Evolutionary conservation across 768 basidiomycete species (phyloP).

Genomic region (Mrakia hoshinonis): DNA sequence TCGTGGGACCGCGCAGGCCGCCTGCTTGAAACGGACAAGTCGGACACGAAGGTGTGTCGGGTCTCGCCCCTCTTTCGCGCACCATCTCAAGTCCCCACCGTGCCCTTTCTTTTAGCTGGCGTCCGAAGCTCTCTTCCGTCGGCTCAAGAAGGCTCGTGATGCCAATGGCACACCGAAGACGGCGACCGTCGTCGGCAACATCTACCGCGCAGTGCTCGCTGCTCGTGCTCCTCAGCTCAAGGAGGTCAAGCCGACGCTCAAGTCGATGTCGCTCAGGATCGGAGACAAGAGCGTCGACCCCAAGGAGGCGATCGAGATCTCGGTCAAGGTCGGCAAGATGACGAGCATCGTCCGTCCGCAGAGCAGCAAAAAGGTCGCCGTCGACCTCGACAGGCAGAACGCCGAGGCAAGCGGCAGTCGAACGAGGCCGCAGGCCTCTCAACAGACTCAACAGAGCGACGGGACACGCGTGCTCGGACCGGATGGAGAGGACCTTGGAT

Average conservation of each 20-base stretch:
- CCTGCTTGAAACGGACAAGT: constrained; percentile 61
- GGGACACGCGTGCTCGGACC: constrained; percentile 33
- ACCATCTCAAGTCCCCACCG: background rate
- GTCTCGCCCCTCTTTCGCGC: background rate
- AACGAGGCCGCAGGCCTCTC: constrained; percentile 25
- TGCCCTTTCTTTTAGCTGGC: constrained; percentile 8
- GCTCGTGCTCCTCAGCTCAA: constrained; percentile 44
- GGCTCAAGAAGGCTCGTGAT: background rate
- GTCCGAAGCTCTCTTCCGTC: constrained; percentile 1
- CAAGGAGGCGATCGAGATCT: constrained; percentile 41
- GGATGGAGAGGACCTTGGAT: background rate
- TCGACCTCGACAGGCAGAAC: constrained; percentile 14
- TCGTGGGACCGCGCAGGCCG: constrained; percentile 46
- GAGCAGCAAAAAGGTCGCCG: constrained; percentile 66
- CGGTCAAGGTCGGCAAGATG: constrained; percentile 68
- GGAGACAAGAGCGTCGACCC: constrained; percentile 60
- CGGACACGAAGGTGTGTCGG: constrained; percentile 41
- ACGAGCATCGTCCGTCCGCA: constrained; percentile 61
- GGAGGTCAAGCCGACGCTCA: constrained; percentile 56
- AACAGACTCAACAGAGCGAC: constrained; percentile 49
- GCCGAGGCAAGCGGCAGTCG: constrained; percentile 33
- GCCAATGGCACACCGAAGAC: background rate
- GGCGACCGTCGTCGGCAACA: constrained; percentile 45
- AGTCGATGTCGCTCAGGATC: constrained; percentile 60
- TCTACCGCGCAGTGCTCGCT: constrained; percentile 57